Conservation (phyloP, 345 rosid genomes). For the Barbarea vulgaris region DNA sequence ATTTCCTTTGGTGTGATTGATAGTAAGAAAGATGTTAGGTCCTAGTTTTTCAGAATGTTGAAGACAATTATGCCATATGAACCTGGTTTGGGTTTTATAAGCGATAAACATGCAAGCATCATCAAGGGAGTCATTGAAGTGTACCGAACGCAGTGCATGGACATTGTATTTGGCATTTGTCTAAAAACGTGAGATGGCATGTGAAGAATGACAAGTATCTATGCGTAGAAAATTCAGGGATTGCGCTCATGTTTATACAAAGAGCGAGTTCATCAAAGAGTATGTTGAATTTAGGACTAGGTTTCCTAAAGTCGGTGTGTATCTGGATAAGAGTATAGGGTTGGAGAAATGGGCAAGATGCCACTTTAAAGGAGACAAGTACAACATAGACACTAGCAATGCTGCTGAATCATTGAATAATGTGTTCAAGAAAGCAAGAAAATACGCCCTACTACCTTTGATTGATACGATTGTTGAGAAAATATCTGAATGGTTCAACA, state of each 20-base stretch:
- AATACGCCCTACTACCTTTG: background rate
- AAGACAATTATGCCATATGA: background rate
- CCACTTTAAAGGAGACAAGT: background rate
- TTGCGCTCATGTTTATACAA: background rate
- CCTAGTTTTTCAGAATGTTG: background rate
- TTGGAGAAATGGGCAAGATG: background rate
- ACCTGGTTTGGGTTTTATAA: background rate
- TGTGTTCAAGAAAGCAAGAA: background rate
- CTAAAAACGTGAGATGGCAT: background rate
- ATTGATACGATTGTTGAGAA: background rate
- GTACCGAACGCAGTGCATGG: background rate
- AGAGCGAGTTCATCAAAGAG: background rate
- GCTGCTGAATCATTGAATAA: background rate
- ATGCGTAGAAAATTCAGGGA: background rate
- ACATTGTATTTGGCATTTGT: background rate
- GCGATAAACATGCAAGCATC: background rate
- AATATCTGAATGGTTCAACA: background rate
- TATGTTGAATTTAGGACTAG: background rate
- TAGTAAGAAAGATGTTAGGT: background rate
- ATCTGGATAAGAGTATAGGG: background rate
- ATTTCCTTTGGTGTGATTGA: background rate
- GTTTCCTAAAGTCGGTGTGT: background rate
- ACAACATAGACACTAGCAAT: background rate
- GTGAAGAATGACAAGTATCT: background rate
- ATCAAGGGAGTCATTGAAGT: background rate